Conservation (phyloP, 2,329 filamentous ascomycete genomes). For the Venturia carpophila region DNA sequence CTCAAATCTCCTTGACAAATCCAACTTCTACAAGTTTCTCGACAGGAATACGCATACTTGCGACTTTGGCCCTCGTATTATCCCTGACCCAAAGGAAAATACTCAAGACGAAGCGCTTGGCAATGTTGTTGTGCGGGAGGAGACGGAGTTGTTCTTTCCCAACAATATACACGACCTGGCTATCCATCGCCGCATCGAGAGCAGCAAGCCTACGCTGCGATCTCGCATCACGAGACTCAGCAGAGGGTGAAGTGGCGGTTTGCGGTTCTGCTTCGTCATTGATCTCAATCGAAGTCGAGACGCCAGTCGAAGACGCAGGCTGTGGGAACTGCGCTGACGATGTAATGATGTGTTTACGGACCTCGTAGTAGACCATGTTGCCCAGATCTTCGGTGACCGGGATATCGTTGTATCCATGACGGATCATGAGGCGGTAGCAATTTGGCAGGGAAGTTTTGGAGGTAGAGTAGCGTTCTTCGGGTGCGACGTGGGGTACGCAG, state of each 20-base stretch:
- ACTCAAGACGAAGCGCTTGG: conserved; percentile 42
- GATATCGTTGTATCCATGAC: conserved; percentile 67
- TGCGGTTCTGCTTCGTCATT: neutral
- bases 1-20: conserved; percentile 57
- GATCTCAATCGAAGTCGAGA: neutral
- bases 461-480: conserved; percentile 43
- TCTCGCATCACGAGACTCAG: neutral
- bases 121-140: conserved; percentile 32
- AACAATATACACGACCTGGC: conserved; percentile 44
- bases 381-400: conserved; percentile 59
- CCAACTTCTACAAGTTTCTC: conserved; percentile 61
- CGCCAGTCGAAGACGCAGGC: neutral
- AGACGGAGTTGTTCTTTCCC: conserved; percentile 57
- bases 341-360: conserved; percentile 25
- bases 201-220: conserved; percentile 25
- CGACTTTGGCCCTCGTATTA: conserved; percentile 58
- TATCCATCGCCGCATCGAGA: conserved; percentile 38
- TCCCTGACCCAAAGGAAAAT: conserved; percentile 58
- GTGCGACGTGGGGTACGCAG: conserved; percentile 47
- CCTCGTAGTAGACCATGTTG: conserved; percentile 50
- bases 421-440: conserved; percentile 60
- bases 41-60: conserved; percentile 51
- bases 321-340: neutral
- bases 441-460: conserved; percentile 45
- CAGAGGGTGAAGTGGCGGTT: neutral